These are phyloP conservation scores for Anthracocystis walkeri DNA, from an alignment of 1,284 basidiomycete genomes.

Conservation along the genomic window DNA sequence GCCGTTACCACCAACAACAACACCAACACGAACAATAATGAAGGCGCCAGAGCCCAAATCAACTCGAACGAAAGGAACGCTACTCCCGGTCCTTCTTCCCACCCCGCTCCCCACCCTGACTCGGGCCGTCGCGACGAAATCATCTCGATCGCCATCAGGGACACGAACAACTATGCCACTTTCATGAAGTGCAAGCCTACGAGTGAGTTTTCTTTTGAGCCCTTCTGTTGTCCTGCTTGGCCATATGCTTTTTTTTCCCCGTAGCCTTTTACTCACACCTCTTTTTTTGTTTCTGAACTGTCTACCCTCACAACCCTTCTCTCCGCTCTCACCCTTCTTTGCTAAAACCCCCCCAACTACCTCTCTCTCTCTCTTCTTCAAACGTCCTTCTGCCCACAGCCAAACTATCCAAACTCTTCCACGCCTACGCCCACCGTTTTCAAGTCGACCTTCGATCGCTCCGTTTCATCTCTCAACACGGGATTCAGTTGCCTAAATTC, in stretches of 20 bases:
- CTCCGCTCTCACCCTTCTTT: background rate
- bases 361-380: background rate
- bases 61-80: background rate
- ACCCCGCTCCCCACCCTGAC: background rate
- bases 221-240: background rate
- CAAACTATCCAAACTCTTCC: slow-evolving; percentile 17
- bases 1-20: background rate
- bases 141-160: slow-evolving; percentile 12
- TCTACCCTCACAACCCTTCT: too few relatives aligned
- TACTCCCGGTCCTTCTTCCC: background rate
- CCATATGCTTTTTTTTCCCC: too few relatives aligned
- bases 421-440: slow-evolving; percentile 3
- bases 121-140: background rate
- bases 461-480: slow-evolving; percentile 22
- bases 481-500: slow-evolving; percentile 12
- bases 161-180: slow-evolving; percentile 20
- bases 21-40: too few relatives aligned
- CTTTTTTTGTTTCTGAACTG: too few relatives aligned
- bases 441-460: background rate
- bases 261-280: background rate
- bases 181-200: slow-evolving; percentile 10
- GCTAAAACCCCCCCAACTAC: background rate
- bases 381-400: slow-evolving; percentile 7
- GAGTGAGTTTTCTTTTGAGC: slow-evolving; percentile 23
- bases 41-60: background rate